Base-by-base conservation (phyloP, 2,329 filamentous ascomycete species). In the Hortaea sp. region DNA sequence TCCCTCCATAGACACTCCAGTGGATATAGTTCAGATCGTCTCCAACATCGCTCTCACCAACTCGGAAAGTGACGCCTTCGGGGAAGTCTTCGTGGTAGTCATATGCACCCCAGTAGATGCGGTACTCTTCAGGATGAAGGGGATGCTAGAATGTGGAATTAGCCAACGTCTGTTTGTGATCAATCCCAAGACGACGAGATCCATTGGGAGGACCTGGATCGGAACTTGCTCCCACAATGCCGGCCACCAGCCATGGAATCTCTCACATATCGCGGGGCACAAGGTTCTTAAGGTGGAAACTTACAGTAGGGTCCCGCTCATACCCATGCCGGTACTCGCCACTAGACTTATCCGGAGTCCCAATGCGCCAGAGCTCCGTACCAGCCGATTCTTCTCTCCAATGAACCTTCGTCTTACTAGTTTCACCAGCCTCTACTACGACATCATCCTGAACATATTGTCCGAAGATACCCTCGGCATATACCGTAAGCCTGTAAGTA, bases 1-100 rank as follows among this genome's bases (percentile, higher is more conserved):
- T 65, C 5, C 75, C 74, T 1, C 78, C 78, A 53, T 79, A 82
- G 6, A 79, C 77, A 47, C 73, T 76, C 80, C 79, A 83, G 57
- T 83, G 80, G 4, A 82, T 74, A 46, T 81, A 81, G 61, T 83
- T 83, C 49, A 80, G 67, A 53, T 79, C 76, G 7, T 63, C 59
- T 0, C 62, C 63, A 12, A 66, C 66, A 28, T 76, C 61, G 49
- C 71, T 73, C 56, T 72, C 61, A 7, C 78, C 78, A 1, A 83
- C 71, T 10, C 71, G 70, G 63, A 76, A 84, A 20, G 65, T 68
- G 0, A 83, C 70, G 4, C 79, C 78, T 0, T 73, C 53, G 0
- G 79, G 78, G 53, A 81, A 82, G 40, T 83, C 78, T 1, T 66
- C 62, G 0, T 70, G 66, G 58, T 77, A 83, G 56, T 82, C 78